Conservation (phyloP, 2,329 filamentous ascomycete species). For the Chalaropsis ovoidea region DNA sequence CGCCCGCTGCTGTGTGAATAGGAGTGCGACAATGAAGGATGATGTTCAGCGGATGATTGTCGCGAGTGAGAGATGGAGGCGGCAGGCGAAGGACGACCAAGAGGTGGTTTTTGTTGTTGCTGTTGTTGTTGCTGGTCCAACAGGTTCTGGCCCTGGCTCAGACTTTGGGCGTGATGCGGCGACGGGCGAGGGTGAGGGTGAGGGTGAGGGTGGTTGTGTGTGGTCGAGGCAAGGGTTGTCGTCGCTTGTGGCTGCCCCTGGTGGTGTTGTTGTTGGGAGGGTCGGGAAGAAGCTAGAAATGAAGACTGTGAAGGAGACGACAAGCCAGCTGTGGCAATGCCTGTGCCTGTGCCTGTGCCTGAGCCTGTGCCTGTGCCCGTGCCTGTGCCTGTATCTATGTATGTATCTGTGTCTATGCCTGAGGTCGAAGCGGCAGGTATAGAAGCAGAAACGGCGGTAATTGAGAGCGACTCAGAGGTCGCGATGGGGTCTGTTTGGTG, state of each 20-base stretch:
- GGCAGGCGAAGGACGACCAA: constrained; percentile 28
- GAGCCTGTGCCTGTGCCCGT: not conserved
- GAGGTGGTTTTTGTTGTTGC: not conserved
- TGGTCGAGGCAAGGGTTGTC: constrained; percentile 9
- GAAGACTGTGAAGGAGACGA: constrained; percentile 16
- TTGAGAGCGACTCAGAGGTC: constrained; percentile 12
- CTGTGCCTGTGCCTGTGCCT: no score
- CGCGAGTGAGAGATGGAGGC: constrained; percentile 42
- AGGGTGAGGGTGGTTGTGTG: not conserved
- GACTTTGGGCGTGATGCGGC: constrained; percentile 9
- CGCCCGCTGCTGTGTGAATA: constrained; percentile 32
- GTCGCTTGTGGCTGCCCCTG: not conserved
- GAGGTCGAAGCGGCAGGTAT: constrained; percentile 5
- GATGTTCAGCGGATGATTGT: constrained; percentile 49
- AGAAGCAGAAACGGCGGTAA: constrained; percentile 8
- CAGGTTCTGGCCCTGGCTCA: constrained; percentile 6
- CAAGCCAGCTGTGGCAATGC: constrained; percentile 9
- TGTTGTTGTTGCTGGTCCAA: constrained; percentile 2
- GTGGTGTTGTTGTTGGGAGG: constrained; percentile 12
- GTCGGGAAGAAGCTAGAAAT: constrained; percentile 8
- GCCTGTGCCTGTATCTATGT: no score
- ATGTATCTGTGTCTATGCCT: not conserved
- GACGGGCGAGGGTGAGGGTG: constrained; percentile 2
- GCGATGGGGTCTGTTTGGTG: constrained; percentile 2
- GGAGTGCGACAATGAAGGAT: constrained; percentile 33